Percentiles rank a stretch among this genome's conserved stretches.
Conservation (phyloP, 345 rosid genomes). For the Eucalyptus curtisii region DNA sequence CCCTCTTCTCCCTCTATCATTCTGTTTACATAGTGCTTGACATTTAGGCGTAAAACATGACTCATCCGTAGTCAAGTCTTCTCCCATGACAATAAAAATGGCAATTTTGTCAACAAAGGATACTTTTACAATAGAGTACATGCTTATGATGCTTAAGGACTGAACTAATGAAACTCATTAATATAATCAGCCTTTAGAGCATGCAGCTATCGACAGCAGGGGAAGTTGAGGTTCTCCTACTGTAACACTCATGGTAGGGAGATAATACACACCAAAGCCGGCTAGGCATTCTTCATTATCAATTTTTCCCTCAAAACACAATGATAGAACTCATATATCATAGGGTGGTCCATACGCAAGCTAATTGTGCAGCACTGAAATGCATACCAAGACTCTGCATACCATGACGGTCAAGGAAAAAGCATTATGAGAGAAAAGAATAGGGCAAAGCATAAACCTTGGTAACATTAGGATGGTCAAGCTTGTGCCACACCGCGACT, state of each 20-base stretch:
- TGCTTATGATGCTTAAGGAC: not conserved
- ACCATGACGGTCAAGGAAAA: not conserved
- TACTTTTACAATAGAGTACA: not conserved
- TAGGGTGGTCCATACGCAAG: not conserved
- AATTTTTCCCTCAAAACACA: not conserved
- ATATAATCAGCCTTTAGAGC: not conserved
- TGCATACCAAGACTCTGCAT: not conserved
- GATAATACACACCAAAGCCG: not conserved
- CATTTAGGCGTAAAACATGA: not conserved
- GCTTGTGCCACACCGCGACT: conserved; percentile 98
- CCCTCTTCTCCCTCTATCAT: not conserved
- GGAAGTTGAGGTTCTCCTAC: not conserved
- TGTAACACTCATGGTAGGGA: not conserved
- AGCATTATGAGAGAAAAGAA: not conserved
- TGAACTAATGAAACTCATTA: not conserved
- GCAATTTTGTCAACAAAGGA: not conserved
- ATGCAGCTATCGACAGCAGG: not conserved
- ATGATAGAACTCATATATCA: not conserved
- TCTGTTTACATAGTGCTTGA: not conserved
- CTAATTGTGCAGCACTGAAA: not conserved
- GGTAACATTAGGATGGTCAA: conserved; percentile 95
- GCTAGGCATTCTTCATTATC: not conserved
- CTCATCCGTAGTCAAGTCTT: not conserved
- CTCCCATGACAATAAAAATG: not conserved
- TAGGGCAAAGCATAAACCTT: conserved; percentile 30